Conservation (phyloP, 169 alveolate species). For the Plasmodium gonderi region DNA sequence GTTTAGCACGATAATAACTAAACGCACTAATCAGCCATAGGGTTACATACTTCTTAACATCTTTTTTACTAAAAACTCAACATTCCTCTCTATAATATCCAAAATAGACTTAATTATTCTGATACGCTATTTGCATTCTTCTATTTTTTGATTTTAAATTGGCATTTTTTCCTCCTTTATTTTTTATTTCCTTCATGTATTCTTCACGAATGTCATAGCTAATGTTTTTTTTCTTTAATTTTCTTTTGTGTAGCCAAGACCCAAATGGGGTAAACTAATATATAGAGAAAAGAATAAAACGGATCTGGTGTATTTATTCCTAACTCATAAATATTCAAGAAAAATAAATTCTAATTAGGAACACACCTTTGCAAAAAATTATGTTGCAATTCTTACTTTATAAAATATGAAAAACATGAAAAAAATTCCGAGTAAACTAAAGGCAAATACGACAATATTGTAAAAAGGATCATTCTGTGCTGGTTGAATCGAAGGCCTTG, state of each 20-base stretch:
- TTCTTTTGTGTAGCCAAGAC: neutral
- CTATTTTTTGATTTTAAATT: neutral
- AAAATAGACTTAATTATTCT: neutral
- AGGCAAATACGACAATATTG: neutral
- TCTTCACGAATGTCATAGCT: neutral
- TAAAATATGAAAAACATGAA: neutral
- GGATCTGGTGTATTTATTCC: neutral
- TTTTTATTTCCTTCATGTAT: neutral
- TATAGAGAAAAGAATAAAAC: neutral
- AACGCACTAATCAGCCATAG: neutral
- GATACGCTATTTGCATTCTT: neutral
- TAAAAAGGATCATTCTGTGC: neutral
- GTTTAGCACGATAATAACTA: neutral
- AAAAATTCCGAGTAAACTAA: neutral
- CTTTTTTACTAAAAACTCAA: neutral
- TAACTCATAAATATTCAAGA: neutral
- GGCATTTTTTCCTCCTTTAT: neutral
- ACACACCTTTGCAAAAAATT: neutral
- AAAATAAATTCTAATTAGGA: neutral
- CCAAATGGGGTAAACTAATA: neutral
- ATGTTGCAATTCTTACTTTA: neutral
- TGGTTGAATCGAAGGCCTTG: neutral
- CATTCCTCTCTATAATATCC: neutral
- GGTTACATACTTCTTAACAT: neutral
- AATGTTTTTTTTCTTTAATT: neutral